Evolutionary conservation across 169 alveolate genomes (phyloP).

Genomic region (Plasmodium blacklocki): DNA sequence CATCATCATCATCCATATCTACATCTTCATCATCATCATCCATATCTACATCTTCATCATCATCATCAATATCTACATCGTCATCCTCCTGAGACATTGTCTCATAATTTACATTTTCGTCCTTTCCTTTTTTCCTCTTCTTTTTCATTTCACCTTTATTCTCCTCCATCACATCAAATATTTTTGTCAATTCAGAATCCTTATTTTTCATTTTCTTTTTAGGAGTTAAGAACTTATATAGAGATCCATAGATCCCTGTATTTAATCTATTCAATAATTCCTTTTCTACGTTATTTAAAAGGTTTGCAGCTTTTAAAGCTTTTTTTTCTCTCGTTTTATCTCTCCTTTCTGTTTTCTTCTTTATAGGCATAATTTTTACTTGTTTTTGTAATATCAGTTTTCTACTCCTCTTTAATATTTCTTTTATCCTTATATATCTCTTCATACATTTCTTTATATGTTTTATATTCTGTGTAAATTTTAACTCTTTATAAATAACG

Average conservation of each 20-base stretch:
- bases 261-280: constrained; percentile 95
- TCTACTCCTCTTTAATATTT: constrained; percentile 95
- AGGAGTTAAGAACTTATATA: constrained; percentile 52
- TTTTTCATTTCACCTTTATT: constrained; percentile 1
- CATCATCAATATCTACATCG: too few species aligned
- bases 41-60: neutral
- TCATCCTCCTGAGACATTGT: neutral
- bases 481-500: constrained; percentile 94
- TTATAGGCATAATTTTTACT: constrained; percentile 91
- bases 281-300: constrained; percentile 96
- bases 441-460: constrained; percentile 97
- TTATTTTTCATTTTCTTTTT: constrained; percentile 66
- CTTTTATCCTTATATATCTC: constrained; percentile 95
- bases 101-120: neutral
- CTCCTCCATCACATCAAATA: constrained; percentile 17
- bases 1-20: constrained; percentile 34
- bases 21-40: constrained; percentile 27
- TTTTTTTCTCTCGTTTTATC: constrained; percentile 96
- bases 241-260: constrained; percentile 83
- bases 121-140: neutral
- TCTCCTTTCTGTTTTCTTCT: constrained; percentile 98
- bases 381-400: constrained; percentile 84
- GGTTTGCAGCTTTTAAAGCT: constrained; percentile 98
- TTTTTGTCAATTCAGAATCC: constrained; percentile 46
- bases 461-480: constrained; percentile 94